Evolutionary conservation across 345 rosid genomes (phyloP), one percentile per base, ranked within the genome.

Genomic region (Trapa incisa): DNA sequence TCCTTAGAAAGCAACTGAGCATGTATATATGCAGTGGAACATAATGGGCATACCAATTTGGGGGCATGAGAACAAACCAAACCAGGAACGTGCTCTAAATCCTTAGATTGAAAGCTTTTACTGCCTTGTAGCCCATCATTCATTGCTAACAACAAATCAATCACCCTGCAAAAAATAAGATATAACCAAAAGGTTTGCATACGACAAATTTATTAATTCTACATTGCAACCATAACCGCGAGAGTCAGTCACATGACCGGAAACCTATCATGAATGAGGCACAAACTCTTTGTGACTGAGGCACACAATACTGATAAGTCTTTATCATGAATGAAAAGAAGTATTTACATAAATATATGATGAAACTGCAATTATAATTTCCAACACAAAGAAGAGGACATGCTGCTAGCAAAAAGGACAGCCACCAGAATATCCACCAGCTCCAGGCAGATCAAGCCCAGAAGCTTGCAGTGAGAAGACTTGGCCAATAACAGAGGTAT

Each of bases 11-110:
- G 5, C 17, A n/a, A 54, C 60, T 5, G 10, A 15, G 60, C 35
- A 47, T 32, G n/a, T 36, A 13, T 66, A 11, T 52, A 22, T 65
- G 39, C 8, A n/a, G 41, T n/a, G 60, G 39, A 37, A 60, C 53
- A 42, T 50, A 57, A 62, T 56, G 37, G 67, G 54, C 75, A 76
- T 82, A 89, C 98, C 89, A 56, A 39, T 70, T 75, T 76, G 76
- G 78, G 74, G 73, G 82, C 70, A 39, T 80, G 80, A 69, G 80
- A 35, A 73, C 83, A 85, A 70, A 88, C 86, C 78, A 90, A 81
- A 73, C 81, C 75, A 38, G 85, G 85, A 74, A 90, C 96, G 29
- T 93, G 97, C 65, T 86, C 90, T 57, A 90, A 64, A 80, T 90
- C 98, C 77, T 81, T 79, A 41, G 77, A 66, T 57, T 84, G 92